Base-by-base conservation (phyloP, 495 filamentous ascomycete species). In the Chaetomium tenue region DNA sequence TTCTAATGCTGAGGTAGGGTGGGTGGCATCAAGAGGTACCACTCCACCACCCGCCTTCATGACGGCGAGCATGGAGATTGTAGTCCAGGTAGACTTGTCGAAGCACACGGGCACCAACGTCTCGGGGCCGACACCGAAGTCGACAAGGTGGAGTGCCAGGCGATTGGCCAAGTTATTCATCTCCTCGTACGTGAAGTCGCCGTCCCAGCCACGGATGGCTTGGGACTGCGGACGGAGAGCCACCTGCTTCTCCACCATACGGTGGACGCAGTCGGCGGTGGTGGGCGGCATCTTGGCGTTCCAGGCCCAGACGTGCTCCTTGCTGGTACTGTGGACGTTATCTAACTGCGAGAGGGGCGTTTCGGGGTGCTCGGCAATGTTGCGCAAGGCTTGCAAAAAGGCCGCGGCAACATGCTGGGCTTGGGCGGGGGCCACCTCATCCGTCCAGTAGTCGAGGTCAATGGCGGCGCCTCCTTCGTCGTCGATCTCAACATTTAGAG, bases 361-460 rank as follows among this genome's bases (percentile, higher is more conserved):
- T 28, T 77, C 71, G 0, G 73, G 65, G 22, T 74, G 61, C 30
- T 73, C 67, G 26, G 77, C 65, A 28, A 84, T 79, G 61, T 80
- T 81, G 44, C 75, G 68, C 26, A 84, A 64, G 12, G 70, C 79
- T 4, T 79, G 74, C 11, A 79, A 60, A 55, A 85, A 85, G 2
- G 77, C 81, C 20, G 77, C 79, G 2, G 77, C 75, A 16, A 86
- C 78, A 63, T 82, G 80, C n/a, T 65, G 53, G n/a, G 83, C 84
- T 63, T 86, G 81, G 5, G 20, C 44, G 39, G 55, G 42, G 20
- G 69, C 61, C 22, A 73, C 65, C 12, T 61, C 68, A 54, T 81
- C 79, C 0, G 82, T 84, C 84, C 84, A 87, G 70, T 84, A 85
- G 61, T 85, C 84, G 6, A 87, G 47, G 37, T 84, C 80, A 54